Base-by-base conservation (phyloP, 2,329 filamentous ascomycete species). In the Zymoseptoria pseudotritici region DNA sequence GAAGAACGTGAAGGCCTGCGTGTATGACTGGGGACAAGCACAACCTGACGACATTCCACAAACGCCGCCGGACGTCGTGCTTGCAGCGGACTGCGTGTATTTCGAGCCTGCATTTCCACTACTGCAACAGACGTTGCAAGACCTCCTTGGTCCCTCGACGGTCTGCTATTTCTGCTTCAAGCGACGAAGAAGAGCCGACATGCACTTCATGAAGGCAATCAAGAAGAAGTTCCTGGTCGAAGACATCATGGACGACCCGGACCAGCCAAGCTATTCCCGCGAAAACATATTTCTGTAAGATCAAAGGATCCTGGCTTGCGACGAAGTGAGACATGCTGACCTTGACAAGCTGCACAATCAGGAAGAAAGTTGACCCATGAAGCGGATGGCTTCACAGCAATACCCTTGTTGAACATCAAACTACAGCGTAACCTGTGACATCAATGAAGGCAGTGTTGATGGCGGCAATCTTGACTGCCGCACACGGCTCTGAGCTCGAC, bases 41-140 rank as follows among this genome's bases (percentile, higher is more conserved):
- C 70, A 73, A 31, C 72, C 76, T 61, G 58, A 74, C 60, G 57
- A 67, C 58, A 63, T 78, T 55, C 75, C 80, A 58, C 79, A 80
- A 66, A 83, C 83, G 63, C 90, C 91, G 19, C 63, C 68, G 49
- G 86, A 92, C 69, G 80, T 96, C 58, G 86, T 99, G 58, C 82
- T 97, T n/a, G 94, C 94, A 3, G 93, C 92, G 50, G 94, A 97
- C 74, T 97, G 93, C 76, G 91, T 96, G 54, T 99, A 97, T 78
- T 96, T 96, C 74, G 94, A 97, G 75, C 91, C 93, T 2, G 90
- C 94, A 1, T 97, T 97, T 71, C 92, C 93, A 29, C 80, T 97
- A 36, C 82, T 99, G 53, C 82, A 94, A 70, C 78, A 85, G 64
- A 97, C 93, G 5, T 77, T 97, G 65, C 79, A 83, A 61, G 85